Evolutionary conservation across 1,284 basidiomycete genomes (phyloP).

Genomic region (Cutaneotrichosporon mucoides): DNA sequence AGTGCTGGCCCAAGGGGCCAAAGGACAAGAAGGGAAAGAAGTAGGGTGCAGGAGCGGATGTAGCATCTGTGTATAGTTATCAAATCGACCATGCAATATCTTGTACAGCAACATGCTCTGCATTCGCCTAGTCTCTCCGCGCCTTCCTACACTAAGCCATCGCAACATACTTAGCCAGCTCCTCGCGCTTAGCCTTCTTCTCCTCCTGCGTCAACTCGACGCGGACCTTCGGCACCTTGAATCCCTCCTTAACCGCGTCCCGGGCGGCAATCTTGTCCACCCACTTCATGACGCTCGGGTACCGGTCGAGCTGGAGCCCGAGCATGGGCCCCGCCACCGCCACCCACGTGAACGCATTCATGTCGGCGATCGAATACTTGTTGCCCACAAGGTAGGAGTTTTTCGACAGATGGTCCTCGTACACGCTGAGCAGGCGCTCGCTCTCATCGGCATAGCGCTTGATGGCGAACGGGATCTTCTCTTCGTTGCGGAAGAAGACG

Average conservation of each 20-base stretch:
- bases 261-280: conserved; percentile 50
- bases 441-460: conserved; percentile 70
- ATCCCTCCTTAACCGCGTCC: conserved; percentile 49
- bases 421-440: conserved; percentile 67
- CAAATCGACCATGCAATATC: too few relatives aligned
- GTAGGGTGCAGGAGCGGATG: too few relatives aligned
- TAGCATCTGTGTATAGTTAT: too few relatives aligned
- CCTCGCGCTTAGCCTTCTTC: too few relatives aligned
- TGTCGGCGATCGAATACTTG: conserved; percentile 59
- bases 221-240: conserved; percentile 17
- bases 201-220: too few relatives aligned
- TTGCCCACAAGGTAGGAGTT: conserved; percentile 61
- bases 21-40: too few relatives aligned
- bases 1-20: too few relatives aligned
- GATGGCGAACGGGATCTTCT: conserved; percentile 49
- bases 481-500: neutral
- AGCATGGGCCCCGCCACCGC: conserved; percentile 39
- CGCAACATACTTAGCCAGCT: too few relatives aligned
- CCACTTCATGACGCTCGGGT: conserved; percentile 58
- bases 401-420: conserved; percentile 63
- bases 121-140: too few relatives aligned
- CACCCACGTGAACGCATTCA: conserved; percentile 53
- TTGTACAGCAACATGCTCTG: too few relatives aligned
- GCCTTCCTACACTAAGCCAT: too few relatives aligned
- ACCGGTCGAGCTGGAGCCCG: conserved; percentile 54